Base-by-base conservation (phyloP, 2,329 filamentous ascomycete genomes). In the Basipetospora chlamydospora region DNA sequence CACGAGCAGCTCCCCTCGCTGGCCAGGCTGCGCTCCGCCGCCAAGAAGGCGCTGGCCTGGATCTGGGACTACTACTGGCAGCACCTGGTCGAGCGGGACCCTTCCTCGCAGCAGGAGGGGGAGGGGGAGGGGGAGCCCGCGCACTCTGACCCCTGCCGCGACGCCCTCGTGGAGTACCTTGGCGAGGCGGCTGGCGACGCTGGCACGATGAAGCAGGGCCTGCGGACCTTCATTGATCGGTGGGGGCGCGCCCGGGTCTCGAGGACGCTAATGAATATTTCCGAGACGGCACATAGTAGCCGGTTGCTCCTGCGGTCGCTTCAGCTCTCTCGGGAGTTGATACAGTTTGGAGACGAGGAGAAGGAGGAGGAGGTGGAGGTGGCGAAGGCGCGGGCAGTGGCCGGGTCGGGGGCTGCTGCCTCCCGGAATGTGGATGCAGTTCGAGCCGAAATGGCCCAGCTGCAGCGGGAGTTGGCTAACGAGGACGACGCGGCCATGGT, bases 21-120 rank as follows among this genome's bases (percentile, higher is more conserved):
- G 37, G 66, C 71, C 9, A 76, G 84, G 43, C 62, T 95, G 42
- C 72, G 84, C 36, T 67, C 67, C 25, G 80, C 80, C 2, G 73
- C 80, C 2, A 60, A 66, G 43, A 73, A 79, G 47, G 83, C 80
- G 1, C 63, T 95, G 42, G 63, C 66, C 30, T 95, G 87, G 87
- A 76, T 95, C 35, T 94, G 84, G 83, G 68, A 77, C 37, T 83
- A 83, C 54, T 95, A 93, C 61, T 96, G 87, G 87, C 59, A 56
- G 47, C 59, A 67, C 29, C 52, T 74, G 15, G n/a, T n/a, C n/a
- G n/a, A n/a, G n/a, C n/a, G n/a, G n/a, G n/a, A n/a, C n/a, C n/a
- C n/a, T n/a, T n/a, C n/a, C n/a, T 46, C 50, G 2, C 51, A 34
- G 16, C 25, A 29, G 11, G 21, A 10, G 35, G 20, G 10, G 37